Percentiles rank a stretch among this genome's conserved stretches.
Evolutionary conservation across 2,329 filamentous ascomycete species (phyloP).

Genomic region (Beauveria pseudobassiana): DNA sequence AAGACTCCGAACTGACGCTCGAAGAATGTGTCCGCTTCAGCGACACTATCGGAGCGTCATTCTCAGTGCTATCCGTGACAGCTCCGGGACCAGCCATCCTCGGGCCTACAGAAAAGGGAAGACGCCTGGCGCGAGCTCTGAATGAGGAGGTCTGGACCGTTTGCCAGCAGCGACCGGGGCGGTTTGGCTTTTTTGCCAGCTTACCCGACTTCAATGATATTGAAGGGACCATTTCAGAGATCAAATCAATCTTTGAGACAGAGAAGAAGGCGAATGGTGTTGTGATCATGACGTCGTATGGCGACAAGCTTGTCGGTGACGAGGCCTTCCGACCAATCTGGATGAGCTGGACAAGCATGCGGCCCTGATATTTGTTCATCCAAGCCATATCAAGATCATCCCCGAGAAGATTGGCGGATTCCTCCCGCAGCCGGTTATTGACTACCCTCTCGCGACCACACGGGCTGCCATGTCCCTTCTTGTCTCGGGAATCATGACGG

Average conservation of each 20-base stretch:
- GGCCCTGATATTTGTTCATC: not conserved
- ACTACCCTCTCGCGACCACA: slow-evolving; percentile 1
- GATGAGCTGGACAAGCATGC: not conserved
- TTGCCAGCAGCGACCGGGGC: not conserved
- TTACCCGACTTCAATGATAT: slow-evolving; percentile 26
- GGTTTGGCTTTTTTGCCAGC: not conserved
- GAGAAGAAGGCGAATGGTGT: slow-evolving; percentile 1
- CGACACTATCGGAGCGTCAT: not conserved
- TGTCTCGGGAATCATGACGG: slow-evolving; percentile 1
- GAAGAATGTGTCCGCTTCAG: not conserved
- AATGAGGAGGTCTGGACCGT: not conserved
- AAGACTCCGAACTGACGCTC: not conserved
- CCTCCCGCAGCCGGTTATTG: slow-evolving; percentile 2
- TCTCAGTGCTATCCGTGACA: not conserved
- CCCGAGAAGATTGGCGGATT: not conserved
- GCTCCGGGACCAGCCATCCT: not conserved
- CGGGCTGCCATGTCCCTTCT: slow-evolving; percentile 1
- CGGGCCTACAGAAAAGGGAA: not conserved
- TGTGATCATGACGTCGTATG: not conserved
- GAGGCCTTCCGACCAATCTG: not conserved
- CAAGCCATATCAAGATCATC: not conserved
- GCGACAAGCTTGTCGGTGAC: slow-evolving; percentile 1
- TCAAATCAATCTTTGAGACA: not conserved
- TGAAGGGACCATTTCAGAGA: slow-evolving; percentile 1
- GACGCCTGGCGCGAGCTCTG: not conserved